Evolutionary conservation across 495 filamentous ascomycete genomes (phyloP).

Genomic region (Xylaria nigripes): DNA sequence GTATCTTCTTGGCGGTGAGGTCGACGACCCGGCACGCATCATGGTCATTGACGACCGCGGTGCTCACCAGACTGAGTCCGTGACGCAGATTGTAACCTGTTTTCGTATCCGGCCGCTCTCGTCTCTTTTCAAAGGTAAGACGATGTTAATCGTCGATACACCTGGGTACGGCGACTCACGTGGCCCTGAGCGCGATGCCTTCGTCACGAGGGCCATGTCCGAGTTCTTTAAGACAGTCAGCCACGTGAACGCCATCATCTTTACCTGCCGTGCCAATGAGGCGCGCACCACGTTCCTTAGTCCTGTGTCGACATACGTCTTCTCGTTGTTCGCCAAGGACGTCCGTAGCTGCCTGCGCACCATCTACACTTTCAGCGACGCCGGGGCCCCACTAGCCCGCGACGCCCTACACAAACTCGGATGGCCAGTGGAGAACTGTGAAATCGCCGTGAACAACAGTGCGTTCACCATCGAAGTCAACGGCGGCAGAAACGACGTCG

Average conservation of each 20-base stretch:
- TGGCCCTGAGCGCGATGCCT: slow-evolving; percentile 6
- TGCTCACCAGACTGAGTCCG: slow-evolving; percentile 1
- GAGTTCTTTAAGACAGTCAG: neutral
- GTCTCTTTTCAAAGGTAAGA: slow-evolving; percentile 9
- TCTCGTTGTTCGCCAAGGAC: slow-evolving; percentile 9
- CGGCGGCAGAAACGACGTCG: neutral
- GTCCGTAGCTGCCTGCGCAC: slow-evolving; percentile 6
- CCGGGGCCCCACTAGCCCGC: neutral
- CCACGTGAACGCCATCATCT: slow-evolving; percentile 11
- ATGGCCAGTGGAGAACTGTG: slow-evolving; percentile 2
- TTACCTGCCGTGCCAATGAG: slow-evolving; percentile 8
- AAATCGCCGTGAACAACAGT: neutral
- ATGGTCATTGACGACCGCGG: slow-evolving; percentile 4
- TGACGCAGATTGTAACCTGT: slow-evolving; percentile 9
- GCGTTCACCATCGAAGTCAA: neutral
- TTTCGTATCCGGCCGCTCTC: slow-evolving; percentile 9
- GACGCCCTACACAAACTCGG: neutral
- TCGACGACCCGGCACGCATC: slow-evolving; percentile 4
- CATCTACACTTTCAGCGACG: slow-evolving; percentile 5
- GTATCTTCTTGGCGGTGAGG: neutral
- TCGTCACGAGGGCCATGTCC: neutral
- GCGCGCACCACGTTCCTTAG: slow-evolving; percentile 6
- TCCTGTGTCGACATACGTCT: slow-evolving; percentile 10
- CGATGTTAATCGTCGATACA: slow-evolving; percentile 7
- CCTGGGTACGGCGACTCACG: slow-evolving; percentile 6